Percentiles rank a stretch among this genome's conserved stretches.
phyloP scores from a whole-genome alignment of 1,284 basidiomycete species.

The Chiua sp. region DNA sequence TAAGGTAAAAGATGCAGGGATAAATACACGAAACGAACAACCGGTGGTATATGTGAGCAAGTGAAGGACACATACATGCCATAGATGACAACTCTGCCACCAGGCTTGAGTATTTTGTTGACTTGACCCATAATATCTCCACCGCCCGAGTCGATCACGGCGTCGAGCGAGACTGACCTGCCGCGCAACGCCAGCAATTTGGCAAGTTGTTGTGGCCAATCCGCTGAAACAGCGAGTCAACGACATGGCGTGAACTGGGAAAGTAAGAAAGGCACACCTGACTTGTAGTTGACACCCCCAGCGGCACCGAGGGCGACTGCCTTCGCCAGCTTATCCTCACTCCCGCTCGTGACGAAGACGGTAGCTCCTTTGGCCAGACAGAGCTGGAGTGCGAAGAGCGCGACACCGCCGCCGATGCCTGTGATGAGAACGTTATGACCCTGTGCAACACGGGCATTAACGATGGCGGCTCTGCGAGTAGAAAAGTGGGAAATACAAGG shows the following conservation, averaged over 20 bases:
- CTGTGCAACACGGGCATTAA: constrained; percentile 66
- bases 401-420: constrained; percentile 85
- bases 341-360: constrained; percentile 86
- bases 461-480: constrained; percentile 62
- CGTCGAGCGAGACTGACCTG: constrained; percentile 53
- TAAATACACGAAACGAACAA: too few relatives aligned
- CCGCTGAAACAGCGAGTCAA: constrained; percentile 42
- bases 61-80: constrained; percentile 63
- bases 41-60: background rate
- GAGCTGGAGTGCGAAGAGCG: constrained; percentile 77
- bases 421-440: constrained; percentile 83
- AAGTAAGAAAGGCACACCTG: constrained; percentile 47
- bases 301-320: constrained; percentile 77
- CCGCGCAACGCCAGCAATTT: constrained; percentile 49
- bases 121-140: constrained; percentile 74
- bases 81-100: constrained; percentile 76
- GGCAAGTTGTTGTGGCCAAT: constrained; percentile 68
- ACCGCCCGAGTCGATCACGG: constrained; percentile 84
- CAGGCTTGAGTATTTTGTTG: constrained; percentile 64
- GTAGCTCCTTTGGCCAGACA: constrained; percentile 79
- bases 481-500: too few relatives aligned
- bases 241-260: background rate
- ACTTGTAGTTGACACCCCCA: constrained; percentile 79
- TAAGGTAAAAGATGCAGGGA: constrained; percentile 36
- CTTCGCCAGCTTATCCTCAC: constrained; percentile 68